Conservation (phyloP, 2,329 filamentous ascomycete genomes). For the Dothidotthia symphoricarpi region DNA sequence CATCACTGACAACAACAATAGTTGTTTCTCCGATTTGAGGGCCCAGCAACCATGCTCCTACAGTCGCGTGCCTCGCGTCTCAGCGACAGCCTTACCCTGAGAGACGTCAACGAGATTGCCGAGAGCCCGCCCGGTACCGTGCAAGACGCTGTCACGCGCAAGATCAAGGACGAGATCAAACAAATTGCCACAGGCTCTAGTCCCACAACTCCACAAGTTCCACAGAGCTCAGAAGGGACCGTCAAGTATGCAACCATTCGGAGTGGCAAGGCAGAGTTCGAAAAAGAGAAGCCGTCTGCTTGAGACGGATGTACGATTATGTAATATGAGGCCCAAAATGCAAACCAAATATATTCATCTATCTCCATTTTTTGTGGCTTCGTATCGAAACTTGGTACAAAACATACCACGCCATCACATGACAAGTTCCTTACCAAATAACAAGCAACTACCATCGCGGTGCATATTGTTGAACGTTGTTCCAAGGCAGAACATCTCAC, state of each 20-base stretch:
- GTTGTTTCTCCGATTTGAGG: constrained; percentile 85
- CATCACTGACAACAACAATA: constrained; percentile 29
- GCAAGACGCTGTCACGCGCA: constrained; percentile 50
- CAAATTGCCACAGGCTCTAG: constrained; percentile 25
- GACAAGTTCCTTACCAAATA: too few relatives aligned
- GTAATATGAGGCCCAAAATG: constrained; percentile 4
- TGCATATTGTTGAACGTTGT: too few relatives aligned
- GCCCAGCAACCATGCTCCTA: constrained; percentile 80
- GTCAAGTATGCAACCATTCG: constrained; percentile 28
- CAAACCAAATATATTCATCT: background rate
- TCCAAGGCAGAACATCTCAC: too few relatives aligned
- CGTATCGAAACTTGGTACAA: too few relatives aligned
- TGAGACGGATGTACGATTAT: constrained; percentile 9
- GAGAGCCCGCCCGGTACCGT: constrained; percentile 73
- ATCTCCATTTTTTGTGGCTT: background rate
- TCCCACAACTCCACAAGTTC: constrained; percentile 15
- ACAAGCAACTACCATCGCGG: too few relatives aligned
- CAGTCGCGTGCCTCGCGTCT: constrained; percentile 82
- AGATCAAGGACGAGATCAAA: constrained; percentile 40
- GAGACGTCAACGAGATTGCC: constrained; percentile 88
- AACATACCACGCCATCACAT: too few relatives aligned
- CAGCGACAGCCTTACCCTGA: constrained; percentile 71
- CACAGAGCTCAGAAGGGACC: constrained; percentile 14
- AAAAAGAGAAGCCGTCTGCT: constrained; percentile 11
- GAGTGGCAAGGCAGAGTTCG: constrained; percentile 30